Evolutionary conservation across 225 moss, liverwort and hornwort species (phyloP), one percentile per base, ranked within the genome.

Genomic region (Bryum argenteum): DNA sequence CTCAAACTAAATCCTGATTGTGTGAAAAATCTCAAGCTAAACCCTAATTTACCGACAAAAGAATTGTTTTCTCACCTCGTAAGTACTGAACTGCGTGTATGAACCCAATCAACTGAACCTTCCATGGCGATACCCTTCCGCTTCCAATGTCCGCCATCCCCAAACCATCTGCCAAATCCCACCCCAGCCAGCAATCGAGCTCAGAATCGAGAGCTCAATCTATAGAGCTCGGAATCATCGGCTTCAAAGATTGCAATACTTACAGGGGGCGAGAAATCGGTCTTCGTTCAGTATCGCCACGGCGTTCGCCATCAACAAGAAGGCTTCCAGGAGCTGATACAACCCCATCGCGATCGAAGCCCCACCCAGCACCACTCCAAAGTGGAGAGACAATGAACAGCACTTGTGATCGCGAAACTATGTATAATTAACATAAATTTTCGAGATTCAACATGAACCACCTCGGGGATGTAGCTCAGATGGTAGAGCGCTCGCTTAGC

Each of bases 401-500:
- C 44, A 13, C 44, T 44, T 13, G 3, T 14, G 16, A 6, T 47
- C 2, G 16, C 47, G 1, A 33, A 0, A 6, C 7, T 6, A 0
- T 33, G 4, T 33, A 33, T 33, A 33, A 33, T 4, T 33, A n/a
- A 33, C 7, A 6, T 33, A 33, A 5, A 33, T 33, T 33, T 33
- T 33, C 33, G 7, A 33, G 33, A n/a, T 26, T 4, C 4, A 6
- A 33, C 33, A 3, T 33, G 2, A 33, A 33, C 0, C 8, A 8
- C 1, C 0, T 1, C 3, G 48, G 48, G 88, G 88, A 84, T 91
- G 91, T 91, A 93, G 89, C 85, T 91, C 91, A 91, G 89, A 93
- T 91, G 93, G 85, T 87, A 93, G 91, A 91, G 89, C 87, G 93
- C 93, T 89, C 85, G 89, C 89, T 93, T 89, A 89, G 93, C 87